These are phyloP conservation scores for Sideroxylon spinosum DNA, from an alignment of 179 eudicot genomes.

Conservation along the genomic window DNA sequence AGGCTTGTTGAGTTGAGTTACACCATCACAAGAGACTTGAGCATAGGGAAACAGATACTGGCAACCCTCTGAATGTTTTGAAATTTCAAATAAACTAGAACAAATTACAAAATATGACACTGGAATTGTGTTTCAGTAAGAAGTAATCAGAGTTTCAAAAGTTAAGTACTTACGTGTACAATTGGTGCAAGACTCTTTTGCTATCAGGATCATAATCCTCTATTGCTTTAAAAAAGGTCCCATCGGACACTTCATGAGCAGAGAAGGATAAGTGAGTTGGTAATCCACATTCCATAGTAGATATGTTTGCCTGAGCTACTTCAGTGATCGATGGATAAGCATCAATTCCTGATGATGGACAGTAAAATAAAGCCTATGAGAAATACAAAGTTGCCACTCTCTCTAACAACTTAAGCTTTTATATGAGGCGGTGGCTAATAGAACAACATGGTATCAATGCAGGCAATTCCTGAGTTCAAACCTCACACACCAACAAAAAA, in stretches of 20 bases:
- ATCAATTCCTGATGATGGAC: slow-evolving; percentile 43
- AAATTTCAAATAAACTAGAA: background rate
- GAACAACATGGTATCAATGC: too few relatives aligned
- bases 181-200: slow-evolving; percentile 61
- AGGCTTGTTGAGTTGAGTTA: background rate
- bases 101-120: background rate
- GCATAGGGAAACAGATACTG: background rate
- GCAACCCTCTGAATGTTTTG: background rate
- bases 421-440: too few relatives aligned
- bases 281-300: slow-evolving; percentile 67
- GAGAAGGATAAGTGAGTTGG: slow-evolving; percentile 85
- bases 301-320: slow-evolving; percentile 43
- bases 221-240: slow-evolving; percentile 83
- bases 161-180: slow-evolving; percentile 56
- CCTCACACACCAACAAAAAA: background rate
- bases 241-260: slow-evolving; percentile 87
- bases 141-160: background rate
- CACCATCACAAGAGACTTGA: background rate
- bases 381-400: too few relatives aligned
- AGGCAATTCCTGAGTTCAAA: background rate
- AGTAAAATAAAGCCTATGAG: slow-evolving; percentile 6
- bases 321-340: slow-evolving; percentile 70
- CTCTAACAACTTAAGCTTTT: too few relatives aligned
- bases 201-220: slow-evolving; percentile 90
- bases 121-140: background rate